Conservation (phyloP, 306 rosid species). For the Sophora flavescens region DNA sequence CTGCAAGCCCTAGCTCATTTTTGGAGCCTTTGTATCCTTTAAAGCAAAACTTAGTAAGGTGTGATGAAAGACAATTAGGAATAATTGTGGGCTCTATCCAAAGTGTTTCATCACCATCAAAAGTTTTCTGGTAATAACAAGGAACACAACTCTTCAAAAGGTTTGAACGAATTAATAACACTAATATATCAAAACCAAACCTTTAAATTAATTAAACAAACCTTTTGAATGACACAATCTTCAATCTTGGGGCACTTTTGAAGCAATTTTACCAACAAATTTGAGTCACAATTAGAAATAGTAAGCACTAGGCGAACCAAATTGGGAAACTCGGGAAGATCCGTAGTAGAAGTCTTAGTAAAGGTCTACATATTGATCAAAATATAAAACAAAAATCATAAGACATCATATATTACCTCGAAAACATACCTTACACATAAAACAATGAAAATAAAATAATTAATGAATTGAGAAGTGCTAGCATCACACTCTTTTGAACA, state of each 20-base stretch:
- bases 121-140: neutral
- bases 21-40: too few relatives aligned
- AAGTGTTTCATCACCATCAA: too few relatives aligned
- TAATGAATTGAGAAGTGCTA: too few relatives aligned
- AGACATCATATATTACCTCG: too few relatives aligned
- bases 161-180: neutral
- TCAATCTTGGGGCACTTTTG: slow-evolving; percentile 14
- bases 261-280: neutral
- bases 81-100: neutral
- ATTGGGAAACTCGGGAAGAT: slow-evolving; percentile 12
- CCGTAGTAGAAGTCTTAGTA: neutral
- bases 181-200: neutral
- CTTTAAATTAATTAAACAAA: neutral
- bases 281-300: too few relatives aligned
- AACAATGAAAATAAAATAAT: too few relatives aligned
- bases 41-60: too few relatives aligned
- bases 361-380: neutral
- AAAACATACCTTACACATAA: too few relatives aligned
- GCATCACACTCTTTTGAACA: too few relatives aligned
- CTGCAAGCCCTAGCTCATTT: neutral
- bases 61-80: too few relatives aligned
- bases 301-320: neutral
- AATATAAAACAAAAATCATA: neutral
- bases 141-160: neutral
- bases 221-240: neutral